A percentile compares a stretch with the other conserved stretches of the same genome.
Conservation (phyloP, 192 early-diverging fungal genomes). For the Lobulomyces angularis region DNA sequence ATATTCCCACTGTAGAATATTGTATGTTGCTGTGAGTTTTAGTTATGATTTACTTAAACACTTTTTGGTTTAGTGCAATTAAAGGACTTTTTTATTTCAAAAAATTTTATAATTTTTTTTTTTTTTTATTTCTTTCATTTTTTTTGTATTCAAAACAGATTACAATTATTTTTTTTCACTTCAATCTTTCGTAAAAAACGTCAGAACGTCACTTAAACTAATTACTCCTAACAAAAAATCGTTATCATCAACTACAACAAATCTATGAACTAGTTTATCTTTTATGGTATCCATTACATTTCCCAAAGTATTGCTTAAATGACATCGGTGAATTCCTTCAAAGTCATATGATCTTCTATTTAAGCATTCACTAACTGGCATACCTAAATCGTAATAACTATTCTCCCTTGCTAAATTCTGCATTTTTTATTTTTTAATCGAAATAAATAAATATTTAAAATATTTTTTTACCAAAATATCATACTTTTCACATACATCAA, state of each 20-base stretch:
- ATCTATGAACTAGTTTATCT: constrained; percentile 71
- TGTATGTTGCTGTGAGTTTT: too few relatives aligned
- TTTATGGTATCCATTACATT: constrained; percentile 83
- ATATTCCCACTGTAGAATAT: too few relatives aligned
- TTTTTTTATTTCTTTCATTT: too few relatives aligned
- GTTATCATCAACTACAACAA: constrained; percentile 79
- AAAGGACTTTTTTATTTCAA: too few relatives aligned
- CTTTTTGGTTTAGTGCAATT: too few relatives aligned
- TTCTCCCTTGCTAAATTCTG: constrained; percentile 56
- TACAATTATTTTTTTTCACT: too few relatives aligned
- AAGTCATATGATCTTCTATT: constrained; percentile 75
- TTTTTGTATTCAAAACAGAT: too few relatives aligned
- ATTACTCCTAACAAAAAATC: constrained; percentile 72
- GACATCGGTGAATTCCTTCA: constrained; percentile 87
- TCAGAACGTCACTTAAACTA: constrained; percentile 72
- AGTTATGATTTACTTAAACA: too few relatives aligned
- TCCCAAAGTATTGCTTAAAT: constrained; percentile 68
- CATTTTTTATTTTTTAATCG: not conserved
- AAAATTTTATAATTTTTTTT: too few relatives aligned
- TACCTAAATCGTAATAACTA: constrained; percentile 63
- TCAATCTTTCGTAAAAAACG: too few relatives aligned
- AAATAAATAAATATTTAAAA: not conserved
- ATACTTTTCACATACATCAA: constrained; percentile 93
- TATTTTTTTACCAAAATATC: constrained; percentile 70
- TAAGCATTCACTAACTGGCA: constrained; percentile 78